These are phyloP conservation scores for Zasmidium cellare DNA, from an alignment of 2,329 filamentous ascomycete genomes.

Conservation along the genomic window DNA sequence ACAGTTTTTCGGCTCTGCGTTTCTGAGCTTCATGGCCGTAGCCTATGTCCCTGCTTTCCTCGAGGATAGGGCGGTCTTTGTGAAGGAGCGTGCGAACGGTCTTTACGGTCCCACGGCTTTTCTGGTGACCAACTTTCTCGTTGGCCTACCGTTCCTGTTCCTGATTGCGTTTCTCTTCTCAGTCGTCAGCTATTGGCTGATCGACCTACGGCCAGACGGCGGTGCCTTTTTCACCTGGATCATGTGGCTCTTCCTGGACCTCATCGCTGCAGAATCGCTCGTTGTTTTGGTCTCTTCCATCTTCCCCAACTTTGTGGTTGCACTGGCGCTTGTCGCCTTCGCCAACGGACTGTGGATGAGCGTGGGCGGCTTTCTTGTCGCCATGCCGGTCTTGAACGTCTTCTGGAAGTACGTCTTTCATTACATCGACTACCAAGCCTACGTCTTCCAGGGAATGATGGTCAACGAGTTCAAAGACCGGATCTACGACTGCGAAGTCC, in stretches of 20 bases:
- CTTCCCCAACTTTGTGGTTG: slow-evolving; percentile 76
- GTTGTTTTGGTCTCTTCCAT: slow-evolving; percentile 74
- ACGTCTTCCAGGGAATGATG: slow-evolving; percentile 89
- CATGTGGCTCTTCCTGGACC: slow-evolving; percentile 81
- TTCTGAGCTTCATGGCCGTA: slow-evolving; percentile 59
- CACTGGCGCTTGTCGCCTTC: slow-evolving; percentile 77
- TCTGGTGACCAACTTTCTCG: slow-evolving; percentile 76
- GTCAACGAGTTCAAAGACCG: slow-evolving; percentile 75
- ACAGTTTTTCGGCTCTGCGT: slow-evolving; percentile 52
- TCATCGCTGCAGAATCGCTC: slow-evolving; percentile 77
- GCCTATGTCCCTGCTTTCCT: slow-evolving; percentile 83
- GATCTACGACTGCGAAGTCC: slow-evolving; percentile 57
- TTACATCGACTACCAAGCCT: slow-evolving; percentile 84
- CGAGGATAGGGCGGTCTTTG: slow-evolving; percentile 71
- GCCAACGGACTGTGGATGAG: slow-evolving; percentile 87
- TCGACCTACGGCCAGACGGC: slow-evolving; percentile 67
- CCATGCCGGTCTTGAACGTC: slow-evolving; percentile 68
- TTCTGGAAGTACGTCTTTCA: slow-evolving; percentile 89
- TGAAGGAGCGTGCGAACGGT: slow-evolving; percentile 79
- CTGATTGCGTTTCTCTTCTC: slow-evolving; percentile 75
- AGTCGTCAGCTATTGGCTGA: slow-evolving; percentile 74
- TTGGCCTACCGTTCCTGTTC: slow-evolving; percentile 80
- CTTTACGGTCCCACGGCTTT: slow-evolving; percentile 74
- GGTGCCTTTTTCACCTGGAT: slow-evolving; percentile 73
- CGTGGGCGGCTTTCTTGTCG: slow-evolving; percentile 79